A percentile compares a stretch with the other conserved stretches of the same genome.
These are phyloP conservation scores for Huntiella moniliformis DNA, from an alignment of 2,329 filamentous ascomycete species.

Conservation along the genomic window DNA sequence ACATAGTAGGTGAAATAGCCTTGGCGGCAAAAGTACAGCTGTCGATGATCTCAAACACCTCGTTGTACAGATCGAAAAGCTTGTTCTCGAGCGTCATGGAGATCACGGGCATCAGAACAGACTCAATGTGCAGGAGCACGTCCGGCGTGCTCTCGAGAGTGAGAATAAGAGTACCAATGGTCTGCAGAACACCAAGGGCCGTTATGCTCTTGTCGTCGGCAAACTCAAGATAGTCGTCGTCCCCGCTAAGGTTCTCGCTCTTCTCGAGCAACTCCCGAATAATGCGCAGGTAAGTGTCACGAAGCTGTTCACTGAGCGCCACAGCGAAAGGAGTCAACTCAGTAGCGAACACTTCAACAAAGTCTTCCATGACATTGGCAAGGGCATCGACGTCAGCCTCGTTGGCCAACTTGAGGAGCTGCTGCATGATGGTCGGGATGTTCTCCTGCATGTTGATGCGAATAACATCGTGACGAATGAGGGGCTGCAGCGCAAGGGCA, in stretches of 20 bases:
- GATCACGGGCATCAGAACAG: conserved; percentile 92
- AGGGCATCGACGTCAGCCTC: conserved; percentile 95
- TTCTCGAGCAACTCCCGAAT: conserved; percentile 81
- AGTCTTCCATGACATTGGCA: conserved; percentile 98
- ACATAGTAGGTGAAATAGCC: conserved; percentile 90
- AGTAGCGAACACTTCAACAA: conserved; percentile 94
- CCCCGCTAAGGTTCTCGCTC: conserved; percentile 56
- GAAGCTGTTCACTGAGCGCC: conserved; percentile 82
- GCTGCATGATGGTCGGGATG: conserved; percentile 98
- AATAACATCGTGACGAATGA: conserved; percentile 90
- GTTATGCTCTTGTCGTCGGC: conserved; percentile 97
- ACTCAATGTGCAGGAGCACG: conserved; percentile 83
- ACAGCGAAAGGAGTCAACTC: conserved; percentile 95
- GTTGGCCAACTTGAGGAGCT: conserved; percentile 88
- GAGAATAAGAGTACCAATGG: conserved; percentile 89
- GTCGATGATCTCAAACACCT: conserved; percentile 97
- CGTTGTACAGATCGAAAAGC: conserved; percentile 92
- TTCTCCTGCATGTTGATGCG: conserved; percentile 91
- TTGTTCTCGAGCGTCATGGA: conserved; percentile 94
- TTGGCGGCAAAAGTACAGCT: conserved; percentile 98
- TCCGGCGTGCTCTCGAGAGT: conserved; percentile 95
- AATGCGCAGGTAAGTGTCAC: conserved; percentile 90
- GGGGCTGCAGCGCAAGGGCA: conserved; percentile 77
- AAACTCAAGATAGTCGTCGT: conserved; percentile 77
- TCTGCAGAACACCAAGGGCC: conserved; percentile 86